Base-by-base conservation (phyloP, 441 rosid species). In the Croton laevigatus region DNA sequence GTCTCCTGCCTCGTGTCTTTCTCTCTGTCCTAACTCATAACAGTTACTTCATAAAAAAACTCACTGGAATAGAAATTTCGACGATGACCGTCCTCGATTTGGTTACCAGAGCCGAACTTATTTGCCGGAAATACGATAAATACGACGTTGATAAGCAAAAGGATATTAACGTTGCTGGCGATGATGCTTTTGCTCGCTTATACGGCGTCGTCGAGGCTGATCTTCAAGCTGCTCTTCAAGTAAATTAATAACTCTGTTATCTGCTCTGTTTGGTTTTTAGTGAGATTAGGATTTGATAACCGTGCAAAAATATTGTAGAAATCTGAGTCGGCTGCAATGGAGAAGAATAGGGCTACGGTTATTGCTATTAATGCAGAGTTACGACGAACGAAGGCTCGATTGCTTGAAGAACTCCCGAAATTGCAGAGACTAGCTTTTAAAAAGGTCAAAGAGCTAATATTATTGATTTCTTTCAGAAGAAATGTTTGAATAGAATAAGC, bases 301-400 rank as follows among this genome's bases (percentile, higher is more conserved):
- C 53, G 0, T 3, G 3, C 7, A 19, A 73, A 46, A 58, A 51
- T 16, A 8, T 32, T 20, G 62, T 62, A 92, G 99, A 92, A 91
- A 91, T 88, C 91, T 59, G 97, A 89, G 66, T 60, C 78, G 66
- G 90, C 88, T 71, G 66, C 88, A 0, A 83, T 81, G 54, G 97
- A 89, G 91, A 89, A 85, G 71, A 89, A 76, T 40, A 84, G 88
- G 74, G 94, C 97, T 37, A 73, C 94, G 60, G 92, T 82, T 20
- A 96, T 92, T 72, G 96, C 97, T 53, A 68, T 90, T 81, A 92
- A 90, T 63, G 98, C 94, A n/a, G 98, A 89, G 89, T 82, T 92
- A 67, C 94, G 98, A 55, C 76, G 99, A 64, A 90, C 96, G 2
- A 94, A 94, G 81, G 94, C 96, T 67, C 79, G 94, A 62, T 84